Evolutionary conservation across 495 filamentous ascomycete genomes (phyloP), one percentile per base, ranked within the genome.

Genomic region (Penicillium riverlandense): DNA sequence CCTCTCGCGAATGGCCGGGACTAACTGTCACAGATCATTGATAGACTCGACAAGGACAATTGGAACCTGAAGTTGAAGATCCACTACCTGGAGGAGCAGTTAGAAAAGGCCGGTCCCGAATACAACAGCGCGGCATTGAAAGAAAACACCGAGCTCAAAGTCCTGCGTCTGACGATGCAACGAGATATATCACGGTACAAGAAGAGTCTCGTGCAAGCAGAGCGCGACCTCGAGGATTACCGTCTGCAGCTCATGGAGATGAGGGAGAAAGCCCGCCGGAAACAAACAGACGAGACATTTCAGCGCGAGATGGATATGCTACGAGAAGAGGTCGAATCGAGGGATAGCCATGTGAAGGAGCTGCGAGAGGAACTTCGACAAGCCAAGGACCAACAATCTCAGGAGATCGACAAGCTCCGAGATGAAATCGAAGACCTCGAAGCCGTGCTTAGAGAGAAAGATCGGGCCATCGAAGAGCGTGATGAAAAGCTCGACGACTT

Each of bases 21-120:
- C 55, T 62, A 32, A 65, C 42, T 42, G 47, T n/a, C 30, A 27
- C 44, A 84, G 81, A 79, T 82, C 44, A 91, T 98, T 53, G 88
- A 95, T 63, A 86, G 84, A 56, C 89, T 97, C 48, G 88, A 97
- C 61, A 98, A 97, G 68, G 73, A 75, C 47, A 97, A 97, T 55
- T 98, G 95, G 57, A 94, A 94, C 48, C 72, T 98, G 33, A 98
- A 98, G 65, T 77, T 98, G 44, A 96, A 96, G 66, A 92, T 97
- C 33, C 90, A 95, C 65, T 97, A 91, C 54, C 72, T 98, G 27
- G 89, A 91, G 63, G 88, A 96, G 52, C 82, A 85, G 16, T 59
- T 97, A 11, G 75, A 83, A 32, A 95, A 91, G 58, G 77, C 82
- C 16, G 94, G 92, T 0, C 90, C 89, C 2, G 84, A 85, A 30